phyloP scores from a whole-genome alignment of 495 filamentous ascomycete genomes.

The Astrothelium subdiscretum region DNA sequence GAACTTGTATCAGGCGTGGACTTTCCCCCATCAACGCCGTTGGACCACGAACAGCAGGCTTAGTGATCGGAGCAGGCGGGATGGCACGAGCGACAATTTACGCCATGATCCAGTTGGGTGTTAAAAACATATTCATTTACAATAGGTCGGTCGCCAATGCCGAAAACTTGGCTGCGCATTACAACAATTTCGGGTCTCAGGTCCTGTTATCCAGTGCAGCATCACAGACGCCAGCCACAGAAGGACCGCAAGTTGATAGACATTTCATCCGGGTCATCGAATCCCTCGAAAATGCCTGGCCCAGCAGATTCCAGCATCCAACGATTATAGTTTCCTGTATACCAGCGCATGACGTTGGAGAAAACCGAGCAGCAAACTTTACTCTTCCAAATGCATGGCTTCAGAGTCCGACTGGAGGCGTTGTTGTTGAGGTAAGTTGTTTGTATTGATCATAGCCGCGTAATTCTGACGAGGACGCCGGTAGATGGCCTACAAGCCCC shows the following conservation, averaged over 20 bases:
- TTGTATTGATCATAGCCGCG: background rate
- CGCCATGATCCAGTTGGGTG: conserved; percentile 65
- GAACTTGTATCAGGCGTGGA: conserved; percentile 56
- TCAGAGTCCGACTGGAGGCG: conserved; percentile 63
- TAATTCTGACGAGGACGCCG: conserved; percentile 3
- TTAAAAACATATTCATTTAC: conserved; percentile 66
- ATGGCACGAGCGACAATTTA: conserved; percentile 71
- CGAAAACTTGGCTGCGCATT: conserved; percentile 56
- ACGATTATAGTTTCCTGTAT: conserved; percentile 72
- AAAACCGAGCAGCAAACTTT: conserved; percentile 57
- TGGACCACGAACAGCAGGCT: conserved; percentile 52
- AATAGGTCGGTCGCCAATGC: conserved; percentile 57
- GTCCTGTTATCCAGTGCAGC: background rate
- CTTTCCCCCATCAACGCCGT: conserved; percentile 72
- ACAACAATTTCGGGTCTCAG: conserved; percentile 34
- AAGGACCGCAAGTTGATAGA: background rate
- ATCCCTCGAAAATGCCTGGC: conserved; percentile 54
- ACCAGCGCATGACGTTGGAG: conserved; percentile 52
- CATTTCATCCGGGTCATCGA: conserved; percentile 37
- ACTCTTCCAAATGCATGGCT: conserved; percentile 66
- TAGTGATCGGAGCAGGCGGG: conserved; percentile 71
- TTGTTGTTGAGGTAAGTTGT: conserved; percentile 55
- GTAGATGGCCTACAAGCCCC: conserved; percentile 61
- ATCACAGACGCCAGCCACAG: background rate
- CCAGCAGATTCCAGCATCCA: conserved; percentile 47